Evolutionary conservation across 2,329 filamentous ascomycete species (phyloP), one percentile per base, ranked within the genome.

Genomic region (Calonectria naviculata): DNA sequence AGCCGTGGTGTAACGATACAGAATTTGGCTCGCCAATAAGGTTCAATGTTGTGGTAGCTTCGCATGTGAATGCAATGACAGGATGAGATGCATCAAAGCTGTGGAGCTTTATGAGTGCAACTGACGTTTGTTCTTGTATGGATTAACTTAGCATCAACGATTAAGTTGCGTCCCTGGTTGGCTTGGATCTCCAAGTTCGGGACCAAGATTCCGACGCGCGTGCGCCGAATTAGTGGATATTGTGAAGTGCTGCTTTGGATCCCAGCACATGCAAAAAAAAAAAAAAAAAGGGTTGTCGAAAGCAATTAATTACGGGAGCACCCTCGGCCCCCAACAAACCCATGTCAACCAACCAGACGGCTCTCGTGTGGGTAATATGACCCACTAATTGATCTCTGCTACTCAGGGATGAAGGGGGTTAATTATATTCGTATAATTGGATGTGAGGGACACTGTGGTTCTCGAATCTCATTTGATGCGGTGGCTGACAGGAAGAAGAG

Each of bases 271-370:
- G 63, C 28, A 15, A 52, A 42, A n/a, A 52, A 46, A 52, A 47
- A 34, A 42, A 65, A 47, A 47, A 41, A 52, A 49, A 65, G 46
- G 44, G 46, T 36, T 36, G 62, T 28, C 28, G 24, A 65, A 34
- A 56, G 67, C 9, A 36, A 58, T 67, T n/a, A 41, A 46, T 47
- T 58, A 58, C 52, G 52, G 52, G 52, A 69, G 62, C 47, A 69
- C 67, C 75, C 74, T 76, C 72, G 73, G 74, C 64, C 72, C 68
- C 65, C 71, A 72, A 76, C 75, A 76, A 75, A 73, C 72, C 49
- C 38, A 21, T 54, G 31, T 8, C 19, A 29, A 42, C 67, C 41
- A 58, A 67, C 46, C 42, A 60, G 24, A 61, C 24, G 52, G 13
- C 44, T 65, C 52, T 52, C 21, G 44, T 65, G 52, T 52, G 42